Percentiles rank a stretch among this genome's conserved stretches.
Evolutionary conservation across 306 rosid genomes (phyloP).

Genomic region (Fragaria vesca): DNA sequence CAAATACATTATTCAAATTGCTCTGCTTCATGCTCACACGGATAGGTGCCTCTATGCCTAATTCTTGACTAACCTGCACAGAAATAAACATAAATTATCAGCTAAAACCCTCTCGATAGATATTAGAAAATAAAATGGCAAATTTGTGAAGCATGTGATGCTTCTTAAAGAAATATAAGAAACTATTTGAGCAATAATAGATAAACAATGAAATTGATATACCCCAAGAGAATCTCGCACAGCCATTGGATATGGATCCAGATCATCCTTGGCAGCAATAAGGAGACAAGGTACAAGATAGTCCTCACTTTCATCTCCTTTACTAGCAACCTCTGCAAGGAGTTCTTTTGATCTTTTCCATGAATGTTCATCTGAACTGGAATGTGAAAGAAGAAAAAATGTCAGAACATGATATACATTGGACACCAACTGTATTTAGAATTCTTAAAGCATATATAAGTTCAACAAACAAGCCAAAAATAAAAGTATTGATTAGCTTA

Average conservation of each 20-base stretch:
- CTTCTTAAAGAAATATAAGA: conserved; percentile 12
- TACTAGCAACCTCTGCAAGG: conserved; percentile 76
- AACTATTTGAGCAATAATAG: conserved; percentile 12
- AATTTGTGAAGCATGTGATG: conserved; percentile 6
- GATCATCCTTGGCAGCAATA: conserved; percentile 88
- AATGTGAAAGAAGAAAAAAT: conserved; percentile 26
- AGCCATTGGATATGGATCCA: conserved; percentile 74
- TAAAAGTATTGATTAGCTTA: neutral
- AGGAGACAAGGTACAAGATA: conserved; percentile 83
- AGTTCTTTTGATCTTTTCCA: conserved; percentile 79
- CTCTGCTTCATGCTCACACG: conserved; percentile 71
- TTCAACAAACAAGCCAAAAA: neutral
- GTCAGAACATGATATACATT: conserved; percentile 15
- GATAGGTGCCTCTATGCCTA: conserved; percentile 88
- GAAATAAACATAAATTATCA: conserved; percentile 7
- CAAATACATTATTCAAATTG: conserved; percentile 55
- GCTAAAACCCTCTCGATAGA: neutral
- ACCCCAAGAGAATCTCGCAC: conserved; percentile 89
- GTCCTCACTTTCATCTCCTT: conserved; percentile 72
- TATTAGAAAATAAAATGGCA: neutral
- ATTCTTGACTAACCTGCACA: conserved; percentile 64
- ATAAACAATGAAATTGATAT: conserved; percentile 18
- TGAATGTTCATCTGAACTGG: conserved; percentile 83
- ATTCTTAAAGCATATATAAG: neutral
- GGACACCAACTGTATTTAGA: neutral